Evolutionary conservation across 2,329 filamentous ascomycete genomes (phyloP).

Genomic region (Aspergillus caelatus): DNA sequence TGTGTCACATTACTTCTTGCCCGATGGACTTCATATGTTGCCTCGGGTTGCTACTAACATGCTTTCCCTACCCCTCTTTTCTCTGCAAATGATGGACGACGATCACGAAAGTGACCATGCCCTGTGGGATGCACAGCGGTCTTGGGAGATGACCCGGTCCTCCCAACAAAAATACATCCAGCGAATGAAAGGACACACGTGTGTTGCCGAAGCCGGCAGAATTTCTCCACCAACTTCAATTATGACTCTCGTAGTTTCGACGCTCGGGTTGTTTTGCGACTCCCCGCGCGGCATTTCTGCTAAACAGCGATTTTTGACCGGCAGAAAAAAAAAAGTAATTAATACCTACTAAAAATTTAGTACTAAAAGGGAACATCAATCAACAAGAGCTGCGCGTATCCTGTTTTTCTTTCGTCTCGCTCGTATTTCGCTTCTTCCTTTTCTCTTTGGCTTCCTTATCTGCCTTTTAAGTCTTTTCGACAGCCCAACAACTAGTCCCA

Average conservation of each 20-base stretch:
- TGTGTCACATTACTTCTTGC: not conserved
- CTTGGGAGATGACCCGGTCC: not conserved
- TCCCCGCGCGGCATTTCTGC: constrained; percentile 15
- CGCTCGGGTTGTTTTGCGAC: constrained; percentile 14
- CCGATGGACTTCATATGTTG: constrained; percentile 9
- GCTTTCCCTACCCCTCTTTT: constrained; percentile 8
- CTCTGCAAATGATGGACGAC: constrained; percentile 3
- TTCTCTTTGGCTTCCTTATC: not conserved
- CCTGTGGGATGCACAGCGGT: not conserved
- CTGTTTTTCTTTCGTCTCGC: constrained; percentile 10
- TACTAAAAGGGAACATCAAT: constrained; percentile 10
- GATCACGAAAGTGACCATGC: constrained; percentile 7
- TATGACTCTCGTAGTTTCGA: constrained; percentile 4
- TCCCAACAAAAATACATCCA: constrained; percentile 6
- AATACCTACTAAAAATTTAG: constrained; percentile 12
- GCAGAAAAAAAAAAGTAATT: constrained; percentile 27
- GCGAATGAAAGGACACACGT: constrained; percentile 17
- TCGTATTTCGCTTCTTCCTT: constrained; percentile 8
- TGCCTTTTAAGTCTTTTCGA: constrained; percentile 1
- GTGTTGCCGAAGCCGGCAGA: constrained; percentile 4
- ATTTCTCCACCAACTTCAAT: constrained; percentile 4
- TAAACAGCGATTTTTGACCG: constrained; percentile 22
- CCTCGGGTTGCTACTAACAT: constrained; percentile 8
- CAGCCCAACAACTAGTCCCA: not conserved
- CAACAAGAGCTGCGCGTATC: constrained; percentile 8